phyloP scores from a whole-genome alignment of 1,139 yeast species.

The Candida sanyaensis region DNA sequence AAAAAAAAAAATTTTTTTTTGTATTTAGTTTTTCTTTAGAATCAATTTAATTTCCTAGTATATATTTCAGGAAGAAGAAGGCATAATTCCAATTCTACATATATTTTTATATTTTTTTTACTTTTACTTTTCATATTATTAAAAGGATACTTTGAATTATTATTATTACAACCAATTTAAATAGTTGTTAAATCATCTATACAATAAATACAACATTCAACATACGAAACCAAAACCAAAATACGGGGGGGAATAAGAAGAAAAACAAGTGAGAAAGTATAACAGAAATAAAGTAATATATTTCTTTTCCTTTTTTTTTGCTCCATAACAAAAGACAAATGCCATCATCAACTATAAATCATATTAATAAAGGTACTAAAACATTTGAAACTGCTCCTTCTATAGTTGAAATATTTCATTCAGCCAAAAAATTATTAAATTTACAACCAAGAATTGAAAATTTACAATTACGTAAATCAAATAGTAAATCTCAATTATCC shows the following conservation, averaged over 20 bases:
- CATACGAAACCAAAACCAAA: not conserved
- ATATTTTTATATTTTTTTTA: no score
- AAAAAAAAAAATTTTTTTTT: no score
- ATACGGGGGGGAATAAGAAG: not conserved
- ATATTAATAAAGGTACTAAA: not conserved
- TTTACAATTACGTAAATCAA: conserved; percentile 40
- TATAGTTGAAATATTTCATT: conserved; percentile 43
- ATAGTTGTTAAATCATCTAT: no score
- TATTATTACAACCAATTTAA: no score
- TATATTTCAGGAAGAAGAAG: no score
- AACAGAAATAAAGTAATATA: not conserved
- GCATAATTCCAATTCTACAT: no score
- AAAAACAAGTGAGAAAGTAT: not conserved
- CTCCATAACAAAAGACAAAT: conserved; percentile 1
- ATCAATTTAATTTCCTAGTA: no score
- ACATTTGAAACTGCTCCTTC: conserved; percentile 28
- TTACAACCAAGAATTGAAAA: conserved; percentile 46
- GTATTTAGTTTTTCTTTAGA: no score
- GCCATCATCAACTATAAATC: not conserved
- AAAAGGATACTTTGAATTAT: no score
- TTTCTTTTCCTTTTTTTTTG: not conserved
- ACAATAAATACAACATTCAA: no score
- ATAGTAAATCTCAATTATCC: conserved; percentile 23
- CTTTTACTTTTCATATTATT: no score
- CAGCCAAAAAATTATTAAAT: conserved; percentile 43